These are phyloP conservation scores for Dipodascopsis uninucleata DNA, from an alignment of 805 yeast species.

Conservation along the genomic window DNA sequence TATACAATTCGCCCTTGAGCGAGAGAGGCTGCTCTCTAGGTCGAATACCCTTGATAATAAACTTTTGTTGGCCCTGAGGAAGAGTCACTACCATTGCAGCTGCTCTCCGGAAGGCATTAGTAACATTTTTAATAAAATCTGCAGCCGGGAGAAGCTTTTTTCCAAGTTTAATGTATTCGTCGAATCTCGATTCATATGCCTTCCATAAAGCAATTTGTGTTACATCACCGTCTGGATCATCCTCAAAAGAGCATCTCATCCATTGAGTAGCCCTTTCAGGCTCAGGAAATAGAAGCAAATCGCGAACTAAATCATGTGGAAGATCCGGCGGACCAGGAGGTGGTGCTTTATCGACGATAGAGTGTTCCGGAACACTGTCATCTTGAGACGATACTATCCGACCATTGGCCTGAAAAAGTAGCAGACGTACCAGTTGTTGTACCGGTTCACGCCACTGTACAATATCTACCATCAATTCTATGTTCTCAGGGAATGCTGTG, in stretches of 20 bases:
- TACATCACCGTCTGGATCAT: constrained; percentile 73
- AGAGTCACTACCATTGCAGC: constrained; percentile 86
- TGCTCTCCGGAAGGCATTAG: constrained; percentile 69
- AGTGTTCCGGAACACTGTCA: constrained; percentile 6
- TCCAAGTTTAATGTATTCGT: constrained; percentile 51
- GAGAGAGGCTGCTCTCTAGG: constrained; percentile 56
- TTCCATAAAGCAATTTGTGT: constrained; percentile 96
- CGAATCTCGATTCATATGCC: constrained; percentile 84
- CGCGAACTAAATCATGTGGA: constrained; percentile 51
- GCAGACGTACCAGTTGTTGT: constrained; percentile 31
- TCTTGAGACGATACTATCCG: too few relatives aligned
- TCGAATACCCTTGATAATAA: constrained; percentile 89
- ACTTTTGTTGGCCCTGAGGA: constrained; percentile 65
- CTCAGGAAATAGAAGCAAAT: constrained; percentile 65
- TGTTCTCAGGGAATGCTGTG: constrained; percentile 57
- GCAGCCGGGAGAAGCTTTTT: constrained; percentile 83
- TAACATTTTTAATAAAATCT: constrained; percentile 91
- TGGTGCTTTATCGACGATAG: constrained; percentile 44
- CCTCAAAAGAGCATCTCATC: constrained; percentile 89
- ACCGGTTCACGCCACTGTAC: constrained; percentile 44
- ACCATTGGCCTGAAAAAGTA: constrained; percentile 25
- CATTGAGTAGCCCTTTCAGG: constrained; percentile 90
- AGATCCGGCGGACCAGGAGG: constrained; percentile 66
- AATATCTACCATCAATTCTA: constrained; percentile 49
- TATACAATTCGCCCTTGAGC: constrained; percentile 28